Percentiles rank a stretch among this genome's conserved stretches.
Evolutionary conservation across 768 basidiomycete genomes (phyloP).

Genomic region (Lanmaoa pseudosensibilis): DNA sequence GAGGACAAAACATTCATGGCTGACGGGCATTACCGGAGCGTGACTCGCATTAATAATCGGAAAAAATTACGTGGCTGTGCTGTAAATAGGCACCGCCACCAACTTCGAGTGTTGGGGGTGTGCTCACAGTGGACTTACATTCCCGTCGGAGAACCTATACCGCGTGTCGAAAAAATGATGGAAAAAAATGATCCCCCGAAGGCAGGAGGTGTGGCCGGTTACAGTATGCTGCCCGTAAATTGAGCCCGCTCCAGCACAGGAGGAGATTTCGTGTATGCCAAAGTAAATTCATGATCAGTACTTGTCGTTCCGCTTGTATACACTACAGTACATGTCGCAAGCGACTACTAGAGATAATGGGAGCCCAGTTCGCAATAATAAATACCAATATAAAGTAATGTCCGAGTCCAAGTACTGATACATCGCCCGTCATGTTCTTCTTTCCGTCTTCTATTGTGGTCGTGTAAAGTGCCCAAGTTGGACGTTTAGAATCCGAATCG

Average conservation of each 20-base stretch:
- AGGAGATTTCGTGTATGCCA: no score
- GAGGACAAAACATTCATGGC: constrained; percentile 25
- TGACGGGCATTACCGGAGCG: background rate
- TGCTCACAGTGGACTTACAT: no score
- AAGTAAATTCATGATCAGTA: background rate
- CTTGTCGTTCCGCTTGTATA: background rate
- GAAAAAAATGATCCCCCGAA: no score
- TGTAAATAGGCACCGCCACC: no score
- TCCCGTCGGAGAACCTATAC: no score
- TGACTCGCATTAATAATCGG: no score
- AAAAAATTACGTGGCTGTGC: no score
- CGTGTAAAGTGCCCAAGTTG: background rate
- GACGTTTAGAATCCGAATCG: background rate
- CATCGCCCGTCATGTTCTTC: constrained; percentile 13
- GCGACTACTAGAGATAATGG: background rate
- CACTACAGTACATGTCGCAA: constrained; percentile 1
- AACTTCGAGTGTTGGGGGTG: no score
- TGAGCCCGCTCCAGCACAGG: no score
- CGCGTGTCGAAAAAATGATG: no score
- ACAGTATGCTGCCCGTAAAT: no score
- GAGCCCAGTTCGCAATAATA: constrained; percentile 21
- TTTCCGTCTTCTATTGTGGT: background rate
- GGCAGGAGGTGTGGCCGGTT: no score
- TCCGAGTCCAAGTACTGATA: constrained; percentile 18
- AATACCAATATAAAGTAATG: constrained; percentile 31